These are phyloP conservation scores for Delonix regia DNA, from an alignment of 306 rosid genomes.

Conservation along the genomic window DNA sequence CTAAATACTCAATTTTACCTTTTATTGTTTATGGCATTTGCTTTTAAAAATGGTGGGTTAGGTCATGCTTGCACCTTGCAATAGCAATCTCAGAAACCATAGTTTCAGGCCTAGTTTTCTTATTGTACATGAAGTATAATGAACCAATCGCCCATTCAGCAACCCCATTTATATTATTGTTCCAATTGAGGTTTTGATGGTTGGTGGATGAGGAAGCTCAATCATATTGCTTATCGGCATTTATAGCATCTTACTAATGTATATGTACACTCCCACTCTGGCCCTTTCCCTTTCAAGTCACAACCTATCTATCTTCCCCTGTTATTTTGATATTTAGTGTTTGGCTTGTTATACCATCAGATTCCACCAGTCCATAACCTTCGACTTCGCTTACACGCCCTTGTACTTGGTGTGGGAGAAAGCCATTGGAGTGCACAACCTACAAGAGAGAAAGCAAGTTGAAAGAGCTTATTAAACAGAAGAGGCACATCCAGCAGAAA, in stretches of 20 bases:
- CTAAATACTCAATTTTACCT: too few relatives aligned
- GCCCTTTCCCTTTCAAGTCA: background rate
- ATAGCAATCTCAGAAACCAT: slow-evolving; percentile 15
- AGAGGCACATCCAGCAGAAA: too few relatives aligned
- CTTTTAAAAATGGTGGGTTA: slow-evolving; percentile 18
- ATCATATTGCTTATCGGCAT: background rate
- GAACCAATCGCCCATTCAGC: slow-evolving; percentile 1
- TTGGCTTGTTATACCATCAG: slow-evolving; percentile 11
- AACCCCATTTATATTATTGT: slow-evolving; percentile 9
- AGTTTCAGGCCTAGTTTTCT: background rate
- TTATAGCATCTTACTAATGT: background rate
- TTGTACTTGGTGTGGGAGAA: too few relatives aligned
- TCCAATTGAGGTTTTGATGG: background rate
- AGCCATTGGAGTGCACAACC: too few relatives aligned
- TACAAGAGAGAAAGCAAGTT: too few relatives aligned
- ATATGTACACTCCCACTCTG: background rate
- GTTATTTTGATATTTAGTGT: background rate
- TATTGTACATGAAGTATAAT: background rate
- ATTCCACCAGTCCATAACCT: too few relatives aligned
- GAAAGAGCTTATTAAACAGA: too few relatives aligned
- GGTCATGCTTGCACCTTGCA: background rate
- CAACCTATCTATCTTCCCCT: background rate
- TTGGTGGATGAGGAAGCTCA: background rate
- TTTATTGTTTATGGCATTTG: background rate
- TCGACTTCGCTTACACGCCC: too few relatives aligned